These are phyloP conservation scores for Eucalyptus virginea DNA, from an alignment of 345 rosid genomes.

Conservation along the genomic window DNA sequence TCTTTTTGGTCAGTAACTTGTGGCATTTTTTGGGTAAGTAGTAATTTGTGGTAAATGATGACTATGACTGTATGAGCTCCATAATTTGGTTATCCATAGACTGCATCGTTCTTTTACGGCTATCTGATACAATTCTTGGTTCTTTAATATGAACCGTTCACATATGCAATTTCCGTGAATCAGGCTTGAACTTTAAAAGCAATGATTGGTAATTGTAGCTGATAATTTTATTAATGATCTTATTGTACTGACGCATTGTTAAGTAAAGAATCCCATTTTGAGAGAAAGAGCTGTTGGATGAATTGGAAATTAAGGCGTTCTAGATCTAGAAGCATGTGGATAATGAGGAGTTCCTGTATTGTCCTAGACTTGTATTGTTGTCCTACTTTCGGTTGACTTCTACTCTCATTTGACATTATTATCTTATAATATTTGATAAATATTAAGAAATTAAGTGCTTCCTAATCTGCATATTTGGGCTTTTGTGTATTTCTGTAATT, in stretches of 20 bases:
- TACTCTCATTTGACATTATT: background rate
- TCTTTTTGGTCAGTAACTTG: background rate
- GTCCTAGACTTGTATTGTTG: background rate
- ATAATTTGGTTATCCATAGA: background rate
- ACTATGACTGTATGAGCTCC: background rate
- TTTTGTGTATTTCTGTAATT: background rate
- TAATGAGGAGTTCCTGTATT: background rate
- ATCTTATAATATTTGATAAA: background rate
- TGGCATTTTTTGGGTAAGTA: background rate
- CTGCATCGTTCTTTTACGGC: background rate
- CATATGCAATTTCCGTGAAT: background rate
- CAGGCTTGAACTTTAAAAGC: background rate
- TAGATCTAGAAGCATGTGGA: background rate
- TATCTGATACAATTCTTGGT: background rate
- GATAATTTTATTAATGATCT: background rate
- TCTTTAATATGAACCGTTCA: background rate
- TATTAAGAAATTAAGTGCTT: background rate
- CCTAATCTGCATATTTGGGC: background rate
- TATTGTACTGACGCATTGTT: background rate
- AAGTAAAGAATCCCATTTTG: background rate
- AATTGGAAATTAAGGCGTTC: background rate
- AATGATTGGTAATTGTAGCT: background rate
- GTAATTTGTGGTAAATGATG: background rate
- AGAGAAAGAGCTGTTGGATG: background rate
- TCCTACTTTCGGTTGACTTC: background rate